Conservation (phyloP, 2,329 filamentous ascomycete species). For the Aureobasidium sp. region DNA sequence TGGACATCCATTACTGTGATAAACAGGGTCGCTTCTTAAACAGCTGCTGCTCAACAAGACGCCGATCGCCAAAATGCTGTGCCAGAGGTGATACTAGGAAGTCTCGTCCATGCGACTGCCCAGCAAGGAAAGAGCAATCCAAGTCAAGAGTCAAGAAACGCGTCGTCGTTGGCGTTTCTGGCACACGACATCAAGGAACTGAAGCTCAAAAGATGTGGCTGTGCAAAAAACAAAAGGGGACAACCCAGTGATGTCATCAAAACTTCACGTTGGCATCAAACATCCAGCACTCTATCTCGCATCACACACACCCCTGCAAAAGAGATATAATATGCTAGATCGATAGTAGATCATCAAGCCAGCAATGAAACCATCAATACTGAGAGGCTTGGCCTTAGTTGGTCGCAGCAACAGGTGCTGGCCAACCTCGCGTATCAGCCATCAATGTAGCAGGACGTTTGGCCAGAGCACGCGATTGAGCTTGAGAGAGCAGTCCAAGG, state of each 20-base stretch:
- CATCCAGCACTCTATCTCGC: neutral
- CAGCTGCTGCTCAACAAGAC: neutral
- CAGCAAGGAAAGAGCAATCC: neutral
- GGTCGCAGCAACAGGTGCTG: neutral
- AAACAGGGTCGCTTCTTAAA: too few species aligned
- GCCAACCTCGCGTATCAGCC: neutral
- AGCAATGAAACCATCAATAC: neutral
- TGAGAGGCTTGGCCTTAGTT: neutral
- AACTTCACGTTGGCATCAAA: neutral
- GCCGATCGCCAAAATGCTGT: neutral
- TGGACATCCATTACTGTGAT: neutral
- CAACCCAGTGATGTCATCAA: neutral
- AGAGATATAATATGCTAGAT: neutral
- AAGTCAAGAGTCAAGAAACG: neutral
- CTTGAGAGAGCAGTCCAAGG: neutral
- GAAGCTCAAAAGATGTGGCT: neutral
- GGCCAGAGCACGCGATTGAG: neutral
- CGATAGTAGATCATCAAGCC: neutral
- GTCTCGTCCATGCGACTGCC: neutral
- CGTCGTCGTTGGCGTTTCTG: too few species aligned
- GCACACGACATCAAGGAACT: neutral
- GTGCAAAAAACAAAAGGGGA: neutral
- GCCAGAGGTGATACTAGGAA: too few species aligned
- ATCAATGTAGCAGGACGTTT: constrained; percentile 1
- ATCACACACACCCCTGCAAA: neutral